Percentiles rank a stretch among this genome's conserved stretches.
These are phyloP conservation scores for Pythium chondricola DNA, from an alignment of 352 stramenopile species.

Conservation along the genomic window DNA sequence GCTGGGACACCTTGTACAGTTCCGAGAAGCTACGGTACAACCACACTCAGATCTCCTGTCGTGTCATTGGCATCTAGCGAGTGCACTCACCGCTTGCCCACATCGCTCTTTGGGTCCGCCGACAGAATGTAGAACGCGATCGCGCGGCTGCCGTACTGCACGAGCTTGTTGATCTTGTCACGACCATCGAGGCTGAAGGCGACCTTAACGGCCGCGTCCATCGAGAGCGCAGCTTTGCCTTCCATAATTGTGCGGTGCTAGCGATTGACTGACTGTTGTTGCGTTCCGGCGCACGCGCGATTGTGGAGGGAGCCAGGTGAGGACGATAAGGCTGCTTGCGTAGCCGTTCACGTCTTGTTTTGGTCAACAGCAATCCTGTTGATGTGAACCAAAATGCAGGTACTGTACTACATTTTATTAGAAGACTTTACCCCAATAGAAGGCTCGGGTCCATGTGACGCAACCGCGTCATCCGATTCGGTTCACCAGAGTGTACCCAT, in stretches of 20 bases:
- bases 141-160: conserved; percentile 82
- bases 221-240: conserved; percentile 50
- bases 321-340: not conserved
- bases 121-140: conserved; percentile 75
- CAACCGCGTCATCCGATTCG: conserved; percentile 6
- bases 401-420: conserved; percentile 20
- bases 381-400: conserved; percentile 31
- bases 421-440: conserved; percentile 1
- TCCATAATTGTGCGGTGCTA: conserved; percentile 17
- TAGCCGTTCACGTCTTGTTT: conserved; percentile 15
- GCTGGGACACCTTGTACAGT: conserved; percentile 78
- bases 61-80: no score
- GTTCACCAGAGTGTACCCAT: conserved; percentile 1
- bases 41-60: no score
- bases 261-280: not conserved
- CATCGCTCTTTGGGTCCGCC: conserved; percentile 73
- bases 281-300: not conserved
- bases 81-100: conserved; percentile 54
- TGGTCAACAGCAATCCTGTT: conserved; percentile 16
- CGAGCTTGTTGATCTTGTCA: conserved; percentile 88
- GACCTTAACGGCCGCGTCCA: conserved; percentile 56
- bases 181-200: conserved; percentile 77
- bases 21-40: conserved; percentile 32
- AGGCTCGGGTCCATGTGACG: not conserved
- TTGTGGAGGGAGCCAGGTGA: not conserved